Conservation (phyloP, 805 yeast genomes). For the Cephaloascus fragrans region DNA sequence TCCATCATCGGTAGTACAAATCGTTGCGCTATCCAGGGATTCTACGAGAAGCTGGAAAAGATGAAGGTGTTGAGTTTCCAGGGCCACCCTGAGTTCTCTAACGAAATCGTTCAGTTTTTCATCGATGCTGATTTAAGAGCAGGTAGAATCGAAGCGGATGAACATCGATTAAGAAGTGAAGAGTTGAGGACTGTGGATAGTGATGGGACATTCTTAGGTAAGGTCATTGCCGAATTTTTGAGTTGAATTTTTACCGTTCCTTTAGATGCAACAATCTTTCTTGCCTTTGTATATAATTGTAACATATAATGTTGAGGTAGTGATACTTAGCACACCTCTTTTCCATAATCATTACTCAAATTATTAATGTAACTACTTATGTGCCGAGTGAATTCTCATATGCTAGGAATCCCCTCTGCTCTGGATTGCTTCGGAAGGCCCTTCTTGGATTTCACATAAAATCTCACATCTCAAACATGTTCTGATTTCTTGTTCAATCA, state of each 20-base stretch:
- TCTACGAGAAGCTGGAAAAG: constrained; percentile 35
- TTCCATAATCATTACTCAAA: no score
- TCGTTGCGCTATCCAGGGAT: constrained; percentile 58
- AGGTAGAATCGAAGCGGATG: constrained; percentile 13
- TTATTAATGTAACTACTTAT: no score
- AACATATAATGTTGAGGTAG: no score
- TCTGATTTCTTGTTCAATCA: no score
- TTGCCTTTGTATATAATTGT: no score
- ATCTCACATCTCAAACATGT: no score
- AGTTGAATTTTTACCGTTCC: constrained; percentile 4
- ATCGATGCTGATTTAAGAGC: constrained; percentile 9
- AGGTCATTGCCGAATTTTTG: constrained; percentile 24
- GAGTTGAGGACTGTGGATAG: constrained; percentile 21
- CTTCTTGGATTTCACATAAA: no score
- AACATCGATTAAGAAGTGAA: constrained; percentile 17
- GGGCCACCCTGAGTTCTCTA: constrained; percentile 81
- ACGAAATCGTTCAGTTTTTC: constrained; percentile 17
- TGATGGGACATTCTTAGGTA: constrained; percentile 28
- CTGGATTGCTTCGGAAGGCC: no score
- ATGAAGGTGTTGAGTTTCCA: constrained; percentile 59
- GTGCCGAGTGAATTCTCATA: no score
- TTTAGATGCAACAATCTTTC: no score
- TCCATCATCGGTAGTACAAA: constrained; percentile 42
- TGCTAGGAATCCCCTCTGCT: no score
- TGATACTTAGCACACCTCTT: no score